Conservation (phyloP, 305 asterid genomes). For the Fraxinus angustifolia region DNA sequence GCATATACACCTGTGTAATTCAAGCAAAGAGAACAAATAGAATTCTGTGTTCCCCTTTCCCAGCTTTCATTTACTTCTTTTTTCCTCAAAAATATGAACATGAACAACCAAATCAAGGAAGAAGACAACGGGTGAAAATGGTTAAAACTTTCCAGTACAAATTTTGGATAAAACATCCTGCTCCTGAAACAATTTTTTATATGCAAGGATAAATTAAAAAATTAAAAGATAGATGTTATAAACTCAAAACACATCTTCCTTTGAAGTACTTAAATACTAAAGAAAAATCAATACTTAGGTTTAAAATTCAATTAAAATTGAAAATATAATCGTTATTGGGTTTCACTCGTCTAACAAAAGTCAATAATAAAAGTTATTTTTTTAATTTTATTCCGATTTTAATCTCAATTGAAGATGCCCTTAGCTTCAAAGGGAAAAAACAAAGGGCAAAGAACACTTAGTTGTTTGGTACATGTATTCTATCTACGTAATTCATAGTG, state of each 20-base stretch:
- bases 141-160: background rate
- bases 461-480: background rate
- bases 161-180: background rate
- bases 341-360: no score
- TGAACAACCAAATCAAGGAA: constrained; percentile 1
- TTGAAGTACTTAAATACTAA: constrained; percentile 6
- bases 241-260: constrained; percentile 20
- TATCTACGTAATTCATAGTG: constrained; percentile 14
- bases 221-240: background rate
- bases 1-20: background rate
- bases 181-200: background rate
- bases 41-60: background rate
- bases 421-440: constrained; percentile 30
- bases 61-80: background rate
- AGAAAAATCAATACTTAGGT: constrained; percentile 29
- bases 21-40: background rate
- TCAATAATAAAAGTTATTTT: no score
- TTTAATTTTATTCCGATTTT: no score
- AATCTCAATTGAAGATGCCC: no score
- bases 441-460: constrained; percentile 14
- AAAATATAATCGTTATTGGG: no score
- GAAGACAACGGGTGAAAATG: background rate
- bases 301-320: no score
- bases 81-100: background rate
- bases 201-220: background rate